phyloP scores from a whole-genome alignment of 495 filamentous ascomycete species.

The Penicillium cosmopolitanum region DNA sequence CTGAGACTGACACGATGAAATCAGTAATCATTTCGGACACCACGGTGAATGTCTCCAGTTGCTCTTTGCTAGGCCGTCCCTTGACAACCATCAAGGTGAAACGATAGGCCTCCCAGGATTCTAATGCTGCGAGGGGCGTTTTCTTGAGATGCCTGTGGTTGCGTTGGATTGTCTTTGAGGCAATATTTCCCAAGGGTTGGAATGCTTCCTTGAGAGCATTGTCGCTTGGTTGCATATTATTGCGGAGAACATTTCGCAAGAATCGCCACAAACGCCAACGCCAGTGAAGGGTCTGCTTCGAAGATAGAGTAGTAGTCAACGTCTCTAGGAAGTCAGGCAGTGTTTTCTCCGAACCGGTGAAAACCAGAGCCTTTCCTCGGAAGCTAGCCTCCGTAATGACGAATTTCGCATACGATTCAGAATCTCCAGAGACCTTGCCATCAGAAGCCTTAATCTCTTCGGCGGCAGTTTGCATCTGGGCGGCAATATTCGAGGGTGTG shows the following conservation, averaged over 20 bases:
- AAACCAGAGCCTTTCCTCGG: conserved; percentile 29
- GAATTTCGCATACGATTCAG: conserved; percentile 42
- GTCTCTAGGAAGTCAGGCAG: conserved; percentile 34
- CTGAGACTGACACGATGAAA: conserved; percentile 34
- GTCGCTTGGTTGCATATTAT: conserved; percentile 30
- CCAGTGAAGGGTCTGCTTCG: conserved; percentile 45
- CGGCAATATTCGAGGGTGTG: conserved; percentile 32
- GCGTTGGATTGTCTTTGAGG: conserved; percentile 37
- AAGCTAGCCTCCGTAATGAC: conserved; percentile 44
- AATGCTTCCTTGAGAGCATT: conserved; percentile 22
- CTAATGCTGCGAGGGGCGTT: conserved; percentile 31
- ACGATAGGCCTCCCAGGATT: conserved; percentile 48
- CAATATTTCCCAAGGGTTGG: conserved; percentile 27
- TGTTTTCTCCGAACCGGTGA: conserved; percentile 30
- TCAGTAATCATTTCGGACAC: conserved; percentile 34
- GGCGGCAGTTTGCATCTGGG: conserved; percentile 40
- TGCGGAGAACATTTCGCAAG: conserved; percentile 38
- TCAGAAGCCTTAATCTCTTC: conserved; percentile 31
- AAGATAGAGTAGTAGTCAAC: conserved; percentile 35
- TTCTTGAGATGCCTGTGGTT: conserved; percentile 36
- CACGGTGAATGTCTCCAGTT: conserved; percentile 27
- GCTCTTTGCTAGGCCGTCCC: conserved; percentile 23
- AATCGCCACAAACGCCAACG: conserved; percentile 53
- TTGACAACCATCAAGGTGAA: conserved; percentile 36
- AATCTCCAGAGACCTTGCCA: conserved; percentile 34